Base-by-base conservation (phyloP, 2,329 filamentous ascomycete species). In the Aspergillus vadensis region DNA sequence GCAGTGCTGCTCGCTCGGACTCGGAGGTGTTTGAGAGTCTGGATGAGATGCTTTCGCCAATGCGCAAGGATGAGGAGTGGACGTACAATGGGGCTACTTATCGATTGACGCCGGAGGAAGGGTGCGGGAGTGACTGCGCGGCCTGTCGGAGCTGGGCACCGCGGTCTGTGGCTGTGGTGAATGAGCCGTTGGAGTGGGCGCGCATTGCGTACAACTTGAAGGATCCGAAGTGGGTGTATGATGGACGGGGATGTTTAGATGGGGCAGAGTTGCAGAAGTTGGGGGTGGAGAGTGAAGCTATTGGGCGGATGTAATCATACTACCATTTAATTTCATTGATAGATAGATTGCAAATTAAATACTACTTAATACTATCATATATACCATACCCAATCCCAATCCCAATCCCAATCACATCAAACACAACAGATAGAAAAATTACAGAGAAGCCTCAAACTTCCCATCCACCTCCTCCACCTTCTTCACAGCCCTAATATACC, bases 191-290 rank as follows among this genome's bases (percentile, higher is more conserved):
- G 5, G 80, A 83, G 55, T 83, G 82, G 78, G 69, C 74, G 23
- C 75, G 74, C 32, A 76, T 84, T 14, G 77, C 80, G 5, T 74
- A 76, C 55, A 71, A 71, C 14, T 77, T 83, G 74, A 74, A 75
- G 58, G 76, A 77, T 48, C 81, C 82, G 1, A 81, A 76, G 61
- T 82, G 76, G 71, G 76, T 83, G 5, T 83, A 83, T 68, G 82
- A 84, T 68, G 81, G 81, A 19, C 69, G 76, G 23, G 72, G 73
- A 23, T 64, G 77, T 36, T 56, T 79, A 21, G 74, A 79, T 61
- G 65, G 66, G 8, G 43, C 52, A 2, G 70, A 76, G 60, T 64
- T 79, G 63, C 71, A 76, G 57, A 69, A 67, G 50, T 58, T 78
- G 38, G 77, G 77, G 6, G 69, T 78, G 23, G 63, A 70, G 10